Evolutionary conservation across 73 alveolate genomes (phyloP), one percentile per base, ranked within the genome.

Genomic region (Durusdinium trenchii): DNA sequence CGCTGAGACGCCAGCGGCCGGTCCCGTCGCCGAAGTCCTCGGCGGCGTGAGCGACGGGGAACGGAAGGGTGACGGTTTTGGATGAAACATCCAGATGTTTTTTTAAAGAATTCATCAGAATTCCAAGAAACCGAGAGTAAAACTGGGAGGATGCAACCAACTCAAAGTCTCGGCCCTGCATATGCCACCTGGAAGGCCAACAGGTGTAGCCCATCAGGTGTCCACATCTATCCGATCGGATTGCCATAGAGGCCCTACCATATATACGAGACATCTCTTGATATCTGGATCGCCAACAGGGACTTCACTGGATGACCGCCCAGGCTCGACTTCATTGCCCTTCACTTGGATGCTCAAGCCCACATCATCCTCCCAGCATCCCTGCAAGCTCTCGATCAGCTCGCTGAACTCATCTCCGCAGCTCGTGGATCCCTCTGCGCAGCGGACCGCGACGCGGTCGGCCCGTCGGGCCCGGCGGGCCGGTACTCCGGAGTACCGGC

Each of bases 331-430:
- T 26, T 86, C 95, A 12, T 48, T 62, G 96, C 96, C 96, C 4
- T 30, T 43, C 36, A 89, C 96, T 30, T 45, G 40, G 96, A 89
- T 89, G 85, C 51, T 89, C 52, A 89, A 36, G 23, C 96, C 96
- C 46, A 89, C 86, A 9, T 89, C 96, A 46, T 89, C 96, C 47
- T 89, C 96, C 96, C 96, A 89, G 38, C 50, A 52, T 9, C 96
- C 96, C 52, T 89, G 96, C 3, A 89, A 62, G 96, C 86, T 84
- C 40, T 84, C 54, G 52, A 84, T 48, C 76, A 84, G 51, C n/a
- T 51, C 94, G 5, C 71, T n/a, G n/a, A n/a, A n/a, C n/a, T 67
- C 7, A 81, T 48, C 48, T 81, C 91, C 91, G 40, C 0, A 30
- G n/a, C 83, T 2, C 6, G 3, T 28, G 47, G 50, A 35, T 71